Evolutionary conservation across 148 eudicot species (phyloP), one percentile per base, ranked within the genome.

Genomic region (Heliosperma pusillum): DNA sequence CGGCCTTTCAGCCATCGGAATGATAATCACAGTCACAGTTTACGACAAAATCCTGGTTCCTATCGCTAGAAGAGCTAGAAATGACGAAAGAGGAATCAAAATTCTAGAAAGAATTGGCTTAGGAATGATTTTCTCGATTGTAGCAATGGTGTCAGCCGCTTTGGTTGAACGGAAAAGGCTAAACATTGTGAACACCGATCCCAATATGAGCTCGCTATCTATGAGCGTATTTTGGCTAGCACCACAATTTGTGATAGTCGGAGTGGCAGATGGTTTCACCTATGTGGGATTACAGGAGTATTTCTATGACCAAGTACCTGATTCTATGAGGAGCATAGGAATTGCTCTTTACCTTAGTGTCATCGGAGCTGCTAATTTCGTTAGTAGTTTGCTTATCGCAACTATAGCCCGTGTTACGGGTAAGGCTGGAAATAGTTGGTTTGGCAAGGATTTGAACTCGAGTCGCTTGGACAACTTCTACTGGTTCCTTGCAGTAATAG

Each of bases 231-330:
- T 85, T 20, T 90, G 94, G 94, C 73, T 90, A 61, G 89, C 88
- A 16, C 94, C 94, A 21, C 91, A 88, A 63, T 81, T 80, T 72
- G 50, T 88, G 19, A 82, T 88, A 30, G 80, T 90, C 4, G 94
- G 94, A 1, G 47, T 86, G 0, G 94, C 88, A 10, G 94, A 90
- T 20, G 91, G 89, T 24, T 90, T 90, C 29, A 60, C 89, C 5
- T 67, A 88, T 4, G 91, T 90, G 50, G 95, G 95, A 22, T 71
- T 90, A 63, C 95, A 90, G 80, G 95, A 90, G 78, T 88, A 86
- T 52, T 90, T 90, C 36, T 90, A 90, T 47, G 94, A 85, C n/a
- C 89, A 90, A 79, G 94, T 90, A 1, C 94, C 94, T 10, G 94
- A 90, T 74, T 90, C 91, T 1, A 88, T 90, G 91, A 85, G 91